These are phyloP conservation scores for Phytophthora sojae DNA, from an alignment of 352 stramenopile genomes.

Conservation along the genomic window DNA sequence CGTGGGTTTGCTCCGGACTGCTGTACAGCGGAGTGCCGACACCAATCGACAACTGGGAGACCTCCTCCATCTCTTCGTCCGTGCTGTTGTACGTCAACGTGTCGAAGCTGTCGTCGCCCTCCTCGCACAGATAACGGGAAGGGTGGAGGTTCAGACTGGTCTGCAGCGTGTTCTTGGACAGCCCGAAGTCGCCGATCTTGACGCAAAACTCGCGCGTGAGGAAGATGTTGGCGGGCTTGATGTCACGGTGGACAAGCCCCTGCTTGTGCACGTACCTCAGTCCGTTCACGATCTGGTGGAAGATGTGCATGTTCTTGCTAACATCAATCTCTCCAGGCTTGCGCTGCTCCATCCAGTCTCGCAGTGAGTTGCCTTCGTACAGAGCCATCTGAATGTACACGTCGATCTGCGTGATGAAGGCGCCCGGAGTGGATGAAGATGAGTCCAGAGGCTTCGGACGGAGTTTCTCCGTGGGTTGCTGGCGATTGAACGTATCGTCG, in stretches of 20 bases:
- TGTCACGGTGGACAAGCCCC: constrained; percentile 79
- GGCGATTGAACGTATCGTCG: constrained; percentile 20
- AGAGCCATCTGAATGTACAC: constrained; percentile 96
- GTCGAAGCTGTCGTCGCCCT: constrained; percentile 36
- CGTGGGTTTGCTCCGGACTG: constrained; percentile 72
- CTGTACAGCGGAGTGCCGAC: constrained; percentile 81
- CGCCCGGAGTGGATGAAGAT: constrained; percentile 8
- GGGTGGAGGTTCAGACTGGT: constrained; percentile 61
- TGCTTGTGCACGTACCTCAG: constrained; percentile 83
- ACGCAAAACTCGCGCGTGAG: constrained; percentile 76
- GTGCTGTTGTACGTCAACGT: constrained; percentile 28
- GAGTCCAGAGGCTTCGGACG: constrained; percentile 32
- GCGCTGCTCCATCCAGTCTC: constrained; percentile 78
- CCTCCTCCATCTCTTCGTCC: constrained; percentile 37
- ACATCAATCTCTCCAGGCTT: constrained; percentile 41
- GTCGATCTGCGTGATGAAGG: constrained; percentile 78
- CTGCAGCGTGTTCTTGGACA: constrained; percentile 78
- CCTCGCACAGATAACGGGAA: constrained; percentile 60
- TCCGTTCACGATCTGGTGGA: constrained; percentile 74
- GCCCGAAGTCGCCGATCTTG: constrained; percentile 86
- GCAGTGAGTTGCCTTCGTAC: constrained; percentile 91
- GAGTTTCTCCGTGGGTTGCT: constrained; percentile 10
- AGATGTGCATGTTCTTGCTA: constrained; percentile 72
- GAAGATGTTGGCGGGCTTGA: constrained; percentile 87
- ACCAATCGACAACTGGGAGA: constrained; percentile 65